A percentile compares a stretch with the other conserved stretches of the same genome.
Conservation (phyloP, 2,329 filamentous ascomycete species). For the Paracorniculantispora psalliotae region DNA sequence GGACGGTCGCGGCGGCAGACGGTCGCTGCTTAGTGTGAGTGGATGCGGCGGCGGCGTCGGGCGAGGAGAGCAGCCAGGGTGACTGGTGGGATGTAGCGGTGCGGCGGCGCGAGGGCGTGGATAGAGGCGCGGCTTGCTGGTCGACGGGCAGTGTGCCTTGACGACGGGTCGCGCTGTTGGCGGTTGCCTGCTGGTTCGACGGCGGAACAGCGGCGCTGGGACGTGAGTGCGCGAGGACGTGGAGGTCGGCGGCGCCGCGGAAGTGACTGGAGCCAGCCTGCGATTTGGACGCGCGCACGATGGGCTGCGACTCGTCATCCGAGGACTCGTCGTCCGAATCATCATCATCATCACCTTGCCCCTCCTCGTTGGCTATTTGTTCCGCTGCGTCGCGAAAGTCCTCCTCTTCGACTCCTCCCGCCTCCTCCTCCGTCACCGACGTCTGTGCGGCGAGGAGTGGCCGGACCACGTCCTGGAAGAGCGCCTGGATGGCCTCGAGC, state of each 20-base stretch:
- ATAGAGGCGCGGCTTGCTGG: not conserved
- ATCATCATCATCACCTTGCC: conserved; percentile 10
- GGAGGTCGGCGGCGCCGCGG: not conserved
- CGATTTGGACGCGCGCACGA: not conserved
- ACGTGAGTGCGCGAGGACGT: not conserved
- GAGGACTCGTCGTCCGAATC: conserved; percentile 20
- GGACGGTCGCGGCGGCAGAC: too few relatives aligned
- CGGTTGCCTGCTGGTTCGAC: not conserved
- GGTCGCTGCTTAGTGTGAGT: too few relatives aligned
- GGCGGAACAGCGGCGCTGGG: not conserved
- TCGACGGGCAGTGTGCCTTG: not conserved
- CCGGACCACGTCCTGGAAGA: not conserved
- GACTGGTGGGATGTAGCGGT: not conserved
- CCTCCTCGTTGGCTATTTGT: too few relatives aligned
- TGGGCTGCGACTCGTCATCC: conserved; percentile 16
- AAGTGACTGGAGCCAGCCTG: not conserved
- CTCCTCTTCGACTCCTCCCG: not conserved
- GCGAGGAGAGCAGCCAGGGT: not conserved
- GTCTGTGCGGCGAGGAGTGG: not conserved
- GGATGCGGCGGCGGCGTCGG: not conserved
- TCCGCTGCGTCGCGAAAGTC: conserved; percentile 14
- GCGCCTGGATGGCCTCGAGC: not conserved
- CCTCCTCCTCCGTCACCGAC: not conserved
- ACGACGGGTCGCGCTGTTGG: not conserved
- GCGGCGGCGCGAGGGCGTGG: not conserved